A percentile compares a stretch with the other conserved stretches of the same genome.
phyloP scores from a whole-genome alignment of 2,329 filamentous ascomycete genomes.

The Byssochlamys sp. region DNA sequence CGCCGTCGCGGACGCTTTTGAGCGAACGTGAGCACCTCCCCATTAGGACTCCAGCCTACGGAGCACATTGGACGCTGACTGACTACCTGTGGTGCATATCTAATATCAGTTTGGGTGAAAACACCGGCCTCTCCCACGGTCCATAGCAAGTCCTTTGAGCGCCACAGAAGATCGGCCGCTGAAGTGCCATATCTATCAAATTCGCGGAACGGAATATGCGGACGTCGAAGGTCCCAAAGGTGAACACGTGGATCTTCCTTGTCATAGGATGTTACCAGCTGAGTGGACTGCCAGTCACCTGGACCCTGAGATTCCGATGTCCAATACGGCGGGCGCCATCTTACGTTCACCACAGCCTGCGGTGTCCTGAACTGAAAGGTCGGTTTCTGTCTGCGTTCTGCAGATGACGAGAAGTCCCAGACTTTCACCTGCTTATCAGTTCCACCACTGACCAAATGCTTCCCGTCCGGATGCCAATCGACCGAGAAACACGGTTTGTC shows the following conservation, averaged over 20 bases:
- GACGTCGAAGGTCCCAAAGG: constrained; percentile 56
- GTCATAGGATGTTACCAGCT: constrained; percentile 54
- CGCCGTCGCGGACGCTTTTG: constrained; percentile 42
- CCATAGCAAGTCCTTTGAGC: constrained; percentile 56
- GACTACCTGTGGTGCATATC: constrained; percentile 50
- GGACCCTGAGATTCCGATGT: constrained; percentile 42
- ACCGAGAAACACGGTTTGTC: constrained; percentile 52
- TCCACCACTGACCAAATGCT: constrained; percentile 54
- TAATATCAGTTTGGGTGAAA: constrained; percentile 55
- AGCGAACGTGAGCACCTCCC: constrained; percentile 46
- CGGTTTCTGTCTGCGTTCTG: constrained; percentile 50
- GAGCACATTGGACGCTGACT: constrained; percentile 49
- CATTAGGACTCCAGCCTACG: constrained; percentile 48
- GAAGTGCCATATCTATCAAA: constrained; percentile 47
- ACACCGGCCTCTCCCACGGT: constrained; percentile 52
- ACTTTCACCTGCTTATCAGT: constrained; percentile 54
- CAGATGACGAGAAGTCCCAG: constrained; percentile 52
- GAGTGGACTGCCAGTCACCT: constrained; percentile 51
- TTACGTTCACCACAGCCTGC: constrained; percentile 52
- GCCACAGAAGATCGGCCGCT: constrained; percentile 54
- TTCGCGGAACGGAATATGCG: constrained; percentile 53
- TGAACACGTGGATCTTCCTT: constrained; percentile 52
- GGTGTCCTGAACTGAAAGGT: constrained; percentile 50
- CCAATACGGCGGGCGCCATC: constrained; percentile 54
- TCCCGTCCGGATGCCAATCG: constrained; percentile 60